phyloP scores from a whole-genome alignment of 176 grass and related monocot genomes.

The Lolium multiflorum region DNA sequence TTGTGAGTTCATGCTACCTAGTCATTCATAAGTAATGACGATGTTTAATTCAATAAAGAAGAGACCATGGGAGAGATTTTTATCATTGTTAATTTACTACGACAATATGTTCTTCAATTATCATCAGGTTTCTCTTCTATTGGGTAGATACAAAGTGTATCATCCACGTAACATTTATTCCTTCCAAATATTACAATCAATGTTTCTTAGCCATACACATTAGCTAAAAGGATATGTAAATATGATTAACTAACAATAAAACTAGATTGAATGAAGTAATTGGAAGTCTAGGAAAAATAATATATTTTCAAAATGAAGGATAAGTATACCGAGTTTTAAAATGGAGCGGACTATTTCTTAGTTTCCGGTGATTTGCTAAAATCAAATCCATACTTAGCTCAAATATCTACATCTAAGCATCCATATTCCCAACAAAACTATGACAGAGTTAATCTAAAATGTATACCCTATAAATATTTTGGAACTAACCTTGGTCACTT shows the following conservation, averaged over 20 bases:
- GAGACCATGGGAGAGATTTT: neutral
- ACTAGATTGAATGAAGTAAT: neutral
- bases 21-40: neutral
- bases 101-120: neutral
- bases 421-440: no score
- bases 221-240: neutral
- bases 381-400: neutral
- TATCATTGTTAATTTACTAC: neutral
- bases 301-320: neutral
- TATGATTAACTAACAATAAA: neutral
- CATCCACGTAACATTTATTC: neutral
- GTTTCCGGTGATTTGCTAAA: neutral
- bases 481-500: neutral
- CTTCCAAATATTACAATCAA: neutral
- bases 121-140: neutral
- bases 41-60: neutral
- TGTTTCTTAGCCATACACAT: neutral
- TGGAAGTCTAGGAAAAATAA: neutral
- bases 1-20: slow-evolving; percentile 8
- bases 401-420: neutral
- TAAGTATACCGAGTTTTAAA: neutral
- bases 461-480: neutral
- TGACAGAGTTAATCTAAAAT: neutral
- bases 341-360: neutral
- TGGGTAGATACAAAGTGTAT: neutral